Percentiles rank a stretch among this genome's conserved stretches.
Evolutionary conservation across 2,329 filamentous ascomycete species (phyloP).

Genomic region (Blastomyces emzantsi): DNA sequence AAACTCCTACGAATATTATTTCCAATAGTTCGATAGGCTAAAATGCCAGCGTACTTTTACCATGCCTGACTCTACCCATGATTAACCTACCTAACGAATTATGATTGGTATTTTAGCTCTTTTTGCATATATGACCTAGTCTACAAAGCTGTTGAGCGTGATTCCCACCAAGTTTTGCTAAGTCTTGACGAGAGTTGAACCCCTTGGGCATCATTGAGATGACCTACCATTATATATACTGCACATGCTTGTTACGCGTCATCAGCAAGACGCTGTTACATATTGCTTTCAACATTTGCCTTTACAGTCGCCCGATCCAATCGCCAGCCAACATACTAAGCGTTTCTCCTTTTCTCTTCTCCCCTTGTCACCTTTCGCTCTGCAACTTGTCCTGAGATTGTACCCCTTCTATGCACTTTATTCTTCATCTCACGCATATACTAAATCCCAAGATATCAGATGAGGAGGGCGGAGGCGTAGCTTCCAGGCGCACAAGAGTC

Average conservation of each 20-base stretch:
- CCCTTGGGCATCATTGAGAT: neutral
- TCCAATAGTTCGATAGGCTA: constrained; percentile 12
- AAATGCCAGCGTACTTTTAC: neutral
- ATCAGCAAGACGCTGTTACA: neutral
- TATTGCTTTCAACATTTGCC: neutral
- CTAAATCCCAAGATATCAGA: neutral
- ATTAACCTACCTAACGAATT: neutral
- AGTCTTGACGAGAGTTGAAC: neutral
- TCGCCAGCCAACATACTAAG: neutral
- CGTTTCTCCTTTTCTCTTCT: neutral
- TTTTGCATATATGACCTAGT: neutral
- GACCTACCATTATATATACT: neutral
- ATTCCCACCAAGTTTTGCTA: neutral
- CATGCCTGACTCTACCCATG: neutral
- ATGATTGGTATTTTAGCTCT: neutral
- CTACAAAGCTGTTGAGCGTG: neutral
- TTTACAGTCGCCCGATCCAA: neutral
- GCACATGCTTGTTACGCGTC: neutral
- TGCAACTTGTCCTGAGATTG: neutral
- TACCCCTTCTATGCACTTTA: neutral
- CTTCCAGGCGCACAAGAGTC: neutral
- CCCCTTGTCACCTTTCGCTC: neutral
- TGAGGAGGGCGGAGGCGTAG: neutral
- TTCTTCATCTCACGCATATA: neutral
- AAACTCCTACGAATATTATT: constrained; percentile 14